phyloP scores from a whole-genome alignment of 208 protist species.

The Acanthamoeba sp. region DNA sequence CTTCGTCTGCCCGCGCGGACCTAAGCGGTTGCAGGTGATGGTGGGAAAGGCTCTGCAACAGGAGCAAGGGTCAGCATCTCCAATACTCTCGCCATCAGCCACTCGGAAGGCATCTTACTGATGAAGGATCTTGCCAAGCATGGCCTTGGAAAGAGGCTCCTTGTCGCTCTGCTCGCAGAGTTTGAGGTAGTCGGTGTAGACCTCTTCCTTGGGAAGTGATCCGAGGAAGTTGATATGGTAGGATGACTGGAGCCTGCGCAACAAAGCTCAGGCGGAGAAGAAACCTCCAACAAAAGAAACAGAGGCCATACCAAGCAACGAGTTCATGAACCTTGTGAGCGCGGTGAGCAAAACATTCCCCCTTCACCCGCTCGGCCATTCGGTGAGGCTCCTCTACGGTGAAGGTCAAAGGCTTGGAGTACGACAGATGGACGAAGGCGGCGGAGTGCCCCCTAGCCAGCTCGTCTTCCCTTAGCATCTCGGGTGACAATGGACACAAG shows the following conservation, averaged over 20 bases:
- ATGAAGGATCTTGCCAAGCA: constrained; percentile 28
- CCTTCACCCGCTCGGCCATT: not conserved
- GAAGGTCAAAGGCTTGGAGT: not conserved
- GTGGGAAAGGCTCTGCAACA: not conserved
- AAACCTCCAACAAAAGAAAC: too few relatives aligned
- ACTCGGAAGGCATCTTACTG: not conserved
- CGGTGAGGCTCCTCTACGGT: constrained; percentile 11
- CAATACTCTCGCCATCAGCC: too few relatives aligned
- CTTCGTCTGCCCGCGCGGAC: not conserved
- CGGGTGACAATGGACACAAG: too few relatives aligned
- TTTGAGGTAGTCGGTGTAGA: not conserved
- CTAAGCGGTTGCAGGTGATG: constrained; percentile 2
- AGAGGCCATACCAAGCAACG: not conserved
- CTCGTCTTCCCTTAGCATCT: too few relatives aligned
- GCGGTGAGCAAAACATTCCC: not conserved
- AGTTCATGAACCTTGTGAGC: not conserved
- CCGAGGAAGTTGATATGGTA: not conserved
- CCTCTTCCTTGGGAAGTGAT: constrained; percentile 8
- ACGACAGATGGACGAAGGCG: not conserved
- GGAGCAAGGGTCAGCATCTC: not conserved
- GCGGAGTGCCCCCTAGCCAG: too few relatives aligned
- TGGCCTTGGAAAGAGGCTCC: constrained; percentile 17
- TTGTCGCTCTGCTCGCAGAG: not conserved
- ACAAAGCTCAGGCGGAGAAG: too few relatives aligned
- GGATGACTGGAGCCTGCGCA: not conserved